Conservation (phyloP, 75 land plant species). For the Pinus taeda region DNA sequence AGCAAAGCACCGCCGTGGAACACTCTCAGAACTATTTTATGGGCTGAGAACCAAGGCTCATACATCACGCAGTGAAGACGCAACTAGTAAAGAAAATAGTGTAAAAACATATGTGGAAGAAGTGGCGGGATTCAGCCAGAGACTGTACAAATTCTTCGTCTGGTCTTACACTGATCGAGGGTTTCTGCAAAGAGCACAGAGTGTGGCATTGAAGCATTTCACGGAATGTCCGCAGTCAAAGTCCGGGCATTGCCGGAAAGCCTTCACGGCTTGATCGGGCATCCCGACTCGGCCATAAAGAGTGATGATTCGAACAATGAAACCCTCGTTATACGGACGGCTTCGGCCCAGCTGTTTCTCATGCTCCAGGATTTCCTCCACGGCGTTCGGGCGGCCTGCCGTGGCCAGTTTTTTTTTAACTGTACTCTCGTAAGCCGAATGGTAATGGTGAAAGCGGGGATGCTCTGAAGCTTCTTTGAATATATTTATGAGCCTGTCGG, state of each 20-base stretch:
- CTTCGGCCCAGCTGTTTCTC: slow-evolving; percentile 37
- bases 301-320: slow-evolving; percentile 43
- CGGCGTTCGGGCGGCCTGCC: slow-evolving; percentile 39
- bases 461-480: slow-evolving; percentile 43
- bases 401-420: slow-evolving; percentile 42
- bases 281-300: slow-evolving; percentile 59
- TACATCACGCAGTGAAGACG: too few species aligned
- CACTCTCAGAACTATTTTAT: too few species aligned
- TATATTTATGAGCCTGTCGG: slow-evolving; percentile 40
- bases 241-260: slow-evolving; percentile 44
- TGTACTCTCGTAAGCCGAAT: slow-evolving; percentile 44
- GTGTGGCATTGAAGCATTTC: slow-evolving; percentile 52
- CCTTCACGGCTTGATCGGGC: slow-evolving; percentile 42
- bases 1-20: too few species aligned
- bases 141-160: too few species aligned
- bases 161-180: too few species aligned
- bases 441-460: slow-evolving; percentile 35
- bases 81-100: too few species aligned
- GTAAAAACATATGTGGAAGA: too few species aligned
- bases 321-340: slow-evolving; percentile 34
- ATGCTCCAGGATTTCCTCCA: slow-evolving; percentile 51
- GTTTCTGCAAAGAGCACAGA: slow-evolving; percentile 52
- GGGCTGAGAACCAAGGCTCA: too few species aligned
- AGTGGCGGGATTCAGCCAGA: too few species aligned
- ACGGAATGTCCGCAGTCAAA: slow-evolving; percentile 32